Evolutionary conservation across 805 yeast genomes (phyloP), one percentile per base, ranked within the genome.

Genomic region (Torulaspora quercuum): DNA sequence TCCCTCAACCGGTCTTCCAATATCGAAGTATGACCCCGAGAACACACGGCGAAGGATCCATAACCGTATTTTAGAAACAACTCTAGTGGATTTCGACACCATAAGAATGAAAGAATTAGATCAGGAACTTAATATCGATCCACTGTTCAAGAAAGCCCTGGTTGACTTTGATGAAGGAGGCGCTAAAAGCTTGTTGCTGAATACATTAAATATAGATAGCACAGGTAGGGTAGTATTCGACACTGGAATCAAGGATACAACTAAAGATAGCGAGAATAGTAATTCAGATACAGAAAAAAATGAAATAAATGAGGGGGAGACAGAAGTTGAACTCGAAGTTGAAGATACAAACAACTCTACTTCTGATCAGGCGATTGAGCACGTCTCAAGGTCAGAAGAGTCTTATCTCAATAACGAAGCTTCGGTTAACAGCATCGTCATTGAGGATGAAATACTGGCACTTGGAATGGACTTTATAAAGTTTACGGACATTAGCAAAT

Each of bases 141-240:
- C 90, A 0, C 64, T 83, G 18, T 83, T 83, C 58, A 81, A 80
- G 48, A 80, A 79, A 51, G 82, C 86, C 0, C 63, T 82, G 33
- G 77, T 87, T 0, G 89, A 82, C 35, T 82, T 82, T 49, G 92
- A 83, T 55, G 90, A 82, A 62, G 89, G 89, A 25, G 90, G 92
- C 3, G 80, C 90, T 6, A 82, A 80, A 52, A 75, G 84, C 41
- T 63, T 83, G 33, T 59, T 82, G 27, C 55, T 80, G 44, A 82
- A 82, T 44, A 75, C 84, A 0, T 67, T 82, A 29, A 68, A 69
- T 42, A 65, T 78, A 10, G 80, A 81, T 48, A 38, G 56, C 1
- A 50, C 69, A 1, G 75, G 78, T 0, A 60, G 81, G 48, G 78
- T 82, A 3, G 75, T 80, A 2, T 81, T 82, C 52, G 90, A 80